Evolutionary conservation across 1,139 yeast species (phyloP).

Genomic region (Sugiyamaella neomexicana): DNA sequence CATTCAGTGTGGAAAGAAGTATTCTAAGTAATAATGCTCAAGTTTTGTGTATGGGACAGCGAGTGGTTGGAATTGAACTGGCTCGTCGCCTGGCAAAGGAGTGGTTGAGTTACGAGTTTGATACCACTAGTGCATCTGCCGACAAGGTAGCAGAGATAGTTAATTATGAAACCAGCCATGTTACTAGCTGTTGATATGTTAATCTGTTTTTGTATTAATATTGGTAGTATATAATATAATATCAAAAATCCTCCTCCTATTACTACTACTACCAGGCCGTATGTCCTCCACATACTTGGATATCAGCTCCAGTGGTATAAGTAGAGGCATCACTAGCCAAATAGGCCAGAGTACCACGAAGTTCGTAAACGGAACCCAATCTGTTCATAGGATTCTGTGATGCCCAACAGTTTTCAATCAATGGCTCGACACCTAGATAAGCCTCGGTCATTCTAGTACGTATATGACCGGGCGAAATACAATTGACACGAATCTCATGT

Average conservation of each 20-base stretch:
- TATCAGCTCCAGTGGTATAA: constrained; percentile 76
- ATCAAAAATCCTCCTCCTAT: too few relatives aligned
- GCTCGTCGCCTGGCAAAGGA: constrained; percentile 48
- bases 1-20: constrained; percentile 49
- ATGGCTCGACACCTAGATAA: constrained; percentile 33
- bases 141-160: constrained; percentile 44
- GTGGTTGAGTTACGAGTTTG: constrained; percentile 48
- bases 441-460: constrained; percentile 36
- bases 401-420: constrained; percentile 37
- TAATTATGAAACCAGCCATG: constrained; percentile 35
- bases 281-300: constrained; percentile 83
- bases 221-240: not conserved
- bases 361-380: constrained; percentile 48
- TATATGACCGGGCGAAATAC: constrained; percentile 60
- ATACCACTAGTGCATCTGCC: constrained; percentile 45
- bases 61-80: constrained; percentile 50
- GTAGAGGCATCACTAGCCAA: constrained; percentile 70
- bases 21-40: constrained; percentile 49
- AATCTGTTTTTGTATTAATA: not conserved
- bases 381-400: constrained; percentile 37
- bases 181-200: not conserved
- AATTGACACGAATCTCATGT: constrained; percentile 48
- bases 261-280: constrained; percentile 54
- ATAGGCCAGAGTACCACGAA: constrained; percentile 73
- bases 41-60: constrained; percentile 50